Base-by-base conservation (phyloP, 345 rosid genomes). In the Euphorbia tirucalli region DNA sequence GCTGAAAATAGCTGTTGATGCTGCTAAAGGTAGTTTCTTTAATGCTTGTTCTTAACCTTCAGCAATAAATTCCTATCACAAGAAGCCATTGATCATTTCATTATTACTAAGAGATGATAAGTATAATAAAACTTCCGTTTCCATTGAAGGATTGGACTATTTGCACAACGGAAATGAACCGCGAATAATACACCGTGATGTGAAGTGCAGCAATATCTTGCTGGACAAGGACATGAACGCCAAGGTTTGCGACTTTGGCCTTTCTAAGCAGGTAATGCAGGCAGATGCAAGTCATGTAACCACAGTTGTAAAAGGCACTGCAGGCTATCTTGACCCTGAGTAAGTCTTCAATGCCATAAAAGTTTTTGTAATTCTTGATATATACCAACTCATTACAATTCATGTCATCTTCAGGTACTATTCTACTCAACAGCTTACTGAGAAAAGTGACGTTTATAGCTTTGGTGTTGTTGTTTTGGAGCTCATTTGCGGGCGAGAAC, bases 271-370 rank as follows among this genome's bases (percentile, higher is more conserved):
- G 71, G 82, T 89, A 41, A 76, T 74, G 76, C 86, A 82, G 74
- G 82, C 90, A 68, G 93, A 90, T 65, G 97, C 93, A 69, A 87
- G 90, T 56, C 98, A 93, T 74, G 84, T 93, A 35, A 91, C 98
- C 44, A 93, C 98, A 28, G 91, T 85, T 61, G 97, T 93, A 61
- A 93, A 91, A 79, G 96, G 96, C 82, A 87, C 98, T 18, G 96
- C 96, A 2, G 98, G 98, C 58, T 93, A 93, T 84, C 90, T 93
- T 16, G 98, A 93, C 65, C 98, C 97, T 46, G 97, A 93, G 98
- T 93, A 84, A 68, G 85, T 64, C 71, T 62, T 18, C 1, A 43
- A 16, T 5, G 25, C 27, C 59, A 41, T 6, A n/a, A 60, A 56
- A 56, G 11, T 5, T 11, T 27, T 5, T 30, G 32, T 32, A 37